phyloP scores from a whole-genome alignment of 73 alveolate genomes.

The Paramecium pentaurelia region DNA sequence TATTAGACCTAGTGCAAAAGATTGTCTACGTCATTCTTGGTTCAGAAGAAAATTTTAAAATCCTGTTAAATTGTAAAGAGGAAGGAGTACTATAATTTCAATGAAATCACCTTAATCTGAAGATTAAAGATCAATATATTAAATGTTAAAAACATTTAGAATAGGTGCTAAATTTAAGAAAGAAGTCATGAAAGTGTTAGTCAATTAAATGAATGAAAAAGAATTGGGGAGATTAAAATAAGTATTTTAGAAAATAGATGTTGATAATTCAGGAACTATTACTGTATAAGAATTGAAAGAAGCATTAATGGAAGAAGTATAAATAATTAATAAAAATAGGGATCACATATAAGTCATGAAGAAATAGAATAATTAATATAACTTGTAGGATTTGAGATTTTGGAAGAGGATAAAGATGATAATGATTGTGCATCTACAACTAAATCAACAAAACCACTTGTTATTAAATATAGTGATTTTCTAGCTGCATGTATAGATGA shows the following conservation, averaged over 20 bases:
- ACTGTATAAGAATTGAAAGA: constrained; percentile 14
- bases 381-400: neutral
- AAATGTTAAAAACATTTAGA: constrained; percentile 3
- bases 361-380: constrained; percentile 2
- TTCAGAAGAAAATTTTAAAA: constrained; percentile 23
- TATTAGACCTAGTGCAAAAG: constrained; percentile 79
- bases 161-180: constrained; percentile 41
- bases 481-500: constrained; percentile 75
- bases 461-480: constrained; percentile 73
- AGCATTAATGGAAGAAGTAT: constrained; percentile 39
- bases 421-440: neutral
- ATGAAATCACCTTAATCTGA: neutral
- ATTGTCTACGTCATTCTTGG: constrained; percentile 86
- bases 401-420: neutral
- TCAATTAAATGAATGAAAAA: constrained; percentile 32
- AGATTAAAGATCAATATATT: constrained; percentile 22
- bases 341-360: neutral
- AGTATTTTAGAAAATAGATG: constrained; percentile 36
- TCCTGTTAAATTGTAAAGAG: constrained; percentile 1
- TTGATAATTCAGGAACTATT: constrained; percentile 44
- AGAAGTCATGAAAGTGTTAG: constrained; percentile 14
- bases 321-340: neutral
- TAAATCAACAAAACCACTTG: neutral
- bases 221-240: constrained; percentile 6
- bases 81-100: neutral